phyloP scores from a whole-genome alignment of 306 rosid species.

The Alnus rubra region DNA sequence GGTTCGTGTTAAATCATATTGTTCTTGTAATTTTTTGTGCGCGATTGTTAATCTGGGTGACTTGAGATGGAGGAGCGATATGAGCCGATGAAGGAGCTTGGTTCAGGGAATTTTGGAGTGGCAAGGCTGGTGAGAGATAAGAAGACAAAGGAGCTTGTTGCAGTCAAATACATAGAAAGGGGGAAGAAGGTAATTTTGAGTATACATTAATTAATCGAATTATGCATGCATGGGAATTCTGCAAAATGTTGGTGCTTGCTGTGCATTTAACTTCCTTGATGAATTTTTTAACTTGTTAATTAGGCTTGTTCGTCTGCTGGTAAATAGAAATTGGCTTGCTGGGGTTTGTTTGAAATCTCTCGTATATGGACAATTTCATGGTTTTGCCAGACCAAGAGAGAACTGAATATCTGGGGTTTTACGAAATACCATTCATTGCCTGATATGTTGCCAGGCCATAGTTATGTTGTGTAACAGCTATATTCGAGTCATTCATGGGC shows the following conservation, averaged over 20 bases:
- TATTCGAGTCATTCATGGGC: too few relatives aligned
- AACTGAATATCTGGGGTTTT: too few relatives aligned
- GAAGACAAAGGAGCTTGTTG: constrained; percentile 78
- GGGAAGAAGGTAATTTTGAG: constrained; percentile 61
- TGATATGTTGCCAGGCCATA: too few relatives aligned
- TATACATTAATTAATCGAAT: neutral
- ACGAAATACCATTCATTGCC: too few relatives aligned
- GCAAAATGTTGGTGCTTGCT: neutral
- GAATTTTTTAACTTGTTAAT: neutral
- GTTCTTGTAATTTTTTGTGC: neutral
- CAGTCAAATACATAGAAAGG: constrained; percentile 85
- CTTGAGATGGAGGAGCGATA: constrained; percentile 74
- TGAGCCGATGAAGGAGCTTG: constrained; percentile 77
- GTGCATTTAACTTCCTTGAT: neutral
- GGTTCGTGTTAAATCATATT: neutral
- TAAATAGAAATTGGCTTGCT: neutral
- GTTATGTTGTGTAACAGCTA: too few relatives aligned
- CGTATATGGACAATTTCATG: too few relatives aligned
- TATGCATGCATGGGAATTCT: neutral
- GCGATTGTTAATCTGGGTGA: constrained; percentile 15
- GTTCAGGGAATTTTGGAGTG: constrained; percentile 87
- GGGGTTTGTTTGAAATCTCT: neutral
- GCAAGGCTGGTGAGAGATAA: constrained; percentile 82
- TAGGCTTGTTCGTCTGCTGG: neutral
- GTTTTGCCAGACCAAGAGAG: too few relatives aligned